Evolutionary conservation across 1,284 basidiomycete genomes (phyloP), one percentile per base, ranked within the genome.

Genomic region (Tilletia horrida): DNA sequence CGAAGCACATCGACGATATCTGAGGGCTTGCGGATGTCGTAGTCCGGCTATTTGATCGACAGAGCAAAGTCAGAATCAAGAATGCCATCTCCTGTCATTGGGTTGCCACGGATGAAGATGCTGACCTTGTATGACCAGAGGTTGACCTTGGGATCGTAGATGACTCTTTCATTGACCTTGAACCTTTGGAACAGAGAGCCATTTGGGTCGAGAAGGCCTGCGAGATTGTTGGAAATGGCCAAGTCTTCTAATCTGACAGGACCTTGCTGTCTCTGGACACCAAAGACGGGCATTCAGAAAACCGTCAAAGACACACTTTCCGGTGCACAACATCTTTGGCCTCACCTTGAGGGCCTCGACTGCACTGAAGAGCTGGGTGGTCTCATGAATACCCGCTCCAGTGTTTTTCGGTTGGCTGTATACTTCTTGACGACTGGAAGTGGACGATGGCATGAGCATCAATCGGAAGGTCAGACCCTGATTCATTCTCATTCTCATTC

Each of bases 351-450:
- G 86, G 78, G 90, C 87, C 76, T 88, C 88, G 42, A 95, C 88
- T 11, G 90, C 90, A 76, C 91, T 91, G 2, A 92, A 88, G 44
- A 95, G 85, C 82, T 93, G 91, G 0, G 92, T 94, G 77, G 91
- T 91, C 70, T 90, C 86, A 83, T 94, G 90, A 57, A 84, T 86
- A 8, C 91, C 91, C 8, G 88, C 87, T 8, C 91, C 90, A 1
- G 90, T 92, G 77, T 91, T 88, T 27, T 88, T 88, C 4, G 92
- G 91, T 81, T 93, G 91, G 16, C 91, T 91, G 82, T 88, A 91
- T 16, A 91, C 55, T 16, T 59, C 55, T 1, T 25, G 55, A 11
- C 55, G 55, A 21, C 55, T 48, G n/a, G 45, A 59, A 23, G 55
- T 21, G 7, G 25, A 61, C 57, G 35, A 40, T 11, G 35, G 35